Evolutionary conservation across 208 protist species (phyloP).

Genomic region (Trypanosoma brucei): DNA sequence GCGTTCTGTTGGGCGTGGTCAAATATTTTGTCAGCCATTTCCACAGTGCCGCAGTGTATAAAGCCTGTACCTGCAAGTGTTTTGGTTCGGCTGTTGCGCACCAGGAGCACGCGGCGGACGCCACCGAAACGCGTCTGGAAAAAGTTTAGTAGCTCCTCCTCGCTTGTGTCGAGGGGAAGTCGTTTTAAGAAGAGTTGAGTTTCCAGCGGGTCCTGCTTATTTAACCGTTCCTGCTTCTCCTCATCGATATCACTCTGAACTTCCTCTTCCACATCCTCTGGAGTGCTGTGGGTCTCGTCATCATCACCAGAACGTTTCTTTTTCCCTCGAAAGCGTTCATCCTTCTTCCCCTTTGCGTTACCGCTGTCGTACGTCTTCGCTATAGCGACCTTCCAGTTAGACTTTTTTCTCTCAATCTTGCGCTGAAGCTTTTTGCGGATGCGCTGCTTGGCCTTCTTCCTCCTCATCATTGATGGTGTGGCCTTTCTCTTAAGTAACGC

Average conservation of each 20-base stretch:
- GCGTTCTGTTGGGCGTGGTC: constrained; percentile 82
- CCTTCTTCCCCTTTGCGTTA: constrained; percentile 17
- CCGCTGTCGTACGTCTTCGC: constrained; percentile 54
- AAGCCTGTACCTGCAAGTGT: constrained; percentile 79
- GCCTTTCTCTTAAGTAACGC: constrained; percentile 69
- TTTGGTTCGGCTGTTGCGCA: constrained; percentile 67
- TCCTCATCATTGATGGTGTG: constrained; percentile 77
- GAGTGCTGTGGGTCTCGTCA: constrained; percentile 30
- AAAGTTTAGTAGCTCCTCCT: constrained; percentile 72
- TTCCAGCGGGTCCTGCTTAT: constrained; percentile 75
- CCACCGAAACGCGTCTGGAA: constrained; percentile 69
- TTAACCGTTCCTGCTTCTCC: constrained; percentile 83
- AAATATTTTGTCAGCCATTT: constrained; percentile 72
- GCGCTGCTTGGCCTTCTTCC: constrained; percentile 85
- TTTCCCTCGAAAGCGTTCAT: constrained; percentile 24
- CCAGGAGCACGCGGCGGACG: constrained; percentile 79
- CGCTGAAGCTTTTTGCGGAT: constrained; percentile 83
- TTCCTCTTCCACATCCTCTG: constrained; percentile 40
- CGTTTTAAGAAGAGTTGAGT: constrained; percentile 88
- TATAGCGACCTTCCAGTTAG: constrained; percentile 73
- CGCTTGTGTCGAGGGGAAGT: constrained; percentile 80
- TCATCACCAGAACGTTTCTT: constrained; percentile 42
- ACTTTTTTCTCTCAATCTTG: constrained; percentile 70
- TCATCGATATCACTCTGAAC: constrained; percentile 90
- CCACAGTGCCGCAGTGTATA: constrained; percentile 72